A percentile compares a stretch with the other conserved stretches of the same genome.
phyloP scores from a whole-genome alignment of 805 yeast genomes.

The Metschnikowia aberdeeniae region DNA sequence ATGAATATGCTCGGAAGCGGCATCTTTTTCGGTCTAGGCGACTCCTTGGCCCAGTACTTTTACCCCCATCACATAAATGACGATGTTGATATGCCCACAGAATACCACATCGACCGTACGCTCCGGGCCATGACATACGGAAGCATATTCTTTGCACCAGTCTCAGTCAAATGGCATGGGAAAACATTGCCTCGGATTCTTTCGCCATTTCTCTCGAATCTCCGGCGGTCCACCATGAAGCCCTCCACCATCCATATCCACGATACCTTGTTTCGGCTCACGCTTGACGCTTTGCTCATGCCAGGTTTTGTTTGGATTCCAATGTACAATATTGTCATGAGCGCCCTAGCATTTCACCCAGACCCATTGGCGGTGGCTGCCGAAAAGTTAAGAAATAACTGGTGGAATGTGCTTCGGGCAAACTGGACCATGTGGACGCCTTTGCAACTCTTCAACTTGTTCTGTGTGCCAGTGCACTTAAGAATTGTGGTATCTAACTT shows the following conservation, averaged over 20 bases:
- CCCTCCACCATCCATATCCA: slow-evolving; percentile 15
- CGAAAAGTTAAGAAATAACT: slow-evolving; percentile 33
- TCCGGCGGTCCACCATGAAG: slow-evolving; percentile 11
- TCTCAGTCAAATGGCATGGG: slow-evolving; percentile 37
- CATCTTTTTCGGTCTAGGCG: slow-evolving; percentile 39
- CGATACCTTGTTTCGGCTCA: slow-evolving; percentile 24
- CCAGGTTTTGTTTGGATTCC: slow-evolving; percentile 42
- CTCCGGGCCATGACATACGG: slow-evolving; percentile 38
- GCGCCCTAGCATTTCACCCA: slow-evolving; percentile 31
- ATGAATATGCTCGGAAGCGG: slow-evolving; percentile 57
- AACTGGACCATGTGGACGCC: slow-evolving; percentile 43
- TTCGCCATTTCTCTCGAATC: slow-evolving; percentile 29
- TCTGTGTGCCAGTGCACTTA: slow-evolving; percentile 37
- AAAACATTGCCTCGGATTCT: slow-evolving; percentile 33
- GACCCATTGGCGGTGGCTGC: slow-evolving; percentile 30
- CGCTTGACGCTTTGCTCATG: slow-evolving; percentile 33
- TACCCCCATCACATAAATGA: slow-evolving; percentile 30
- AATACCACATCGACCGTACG: slow-evolving; percentile 28
- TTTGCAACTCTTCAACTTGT: slow-evolving; percentile 35
- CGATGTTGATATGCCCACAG: slow-evolving; percentile 17
- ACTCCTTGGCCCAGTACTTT: slow-evolving; percentile 37
- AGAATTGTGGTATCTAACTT: slow-evolving; percentile 35
- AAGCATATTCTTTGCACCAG: slow-evolving; percentile 35
- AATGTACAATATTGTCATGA: slow-evolving; percentile 38
- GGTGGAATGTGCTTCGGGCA: slow-evolving; percentile 40